Percentiles rank a stretch among this genome's conserved stretches.
Conservation (phyloP, 257 asterid species). For the Lycium ferocissimum region DNA sequence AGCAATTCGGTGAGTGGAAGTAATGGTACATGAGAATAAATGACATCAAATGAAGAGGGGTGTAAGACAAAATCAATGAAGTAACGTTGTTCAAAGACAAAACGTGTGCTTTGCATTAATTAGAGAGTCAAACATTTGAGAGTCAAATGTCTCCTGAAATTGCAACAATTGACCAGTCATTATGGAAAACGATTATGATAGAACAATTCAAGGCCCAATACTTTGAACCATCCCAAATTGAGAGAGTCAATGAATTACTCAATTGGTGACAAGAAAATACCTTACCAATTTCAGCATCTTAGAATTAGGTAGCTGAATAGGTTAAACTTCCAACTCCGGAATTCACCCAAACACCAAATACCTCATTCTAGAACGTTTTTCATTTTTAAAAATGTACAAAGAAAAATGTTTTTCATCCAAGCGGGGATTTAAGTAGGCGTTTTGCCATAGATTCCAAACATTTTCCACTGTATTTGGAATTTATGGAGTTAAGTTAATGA, state of each 20-base stretch:
- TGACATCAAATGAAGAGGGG: background rate
- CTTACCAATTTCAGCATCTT: background rate
- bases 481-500: too few species aligned
- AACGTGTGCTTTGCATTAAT: background rate
- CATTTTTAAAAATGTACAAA: background rate
- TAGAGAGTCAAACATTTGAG: background rate
- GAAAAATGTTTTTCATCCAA: slow-evolving; percentile 7
- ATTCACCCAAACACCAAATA: background rate
- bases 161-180: slow-evolving; percentile 27
- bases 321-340: background rate
- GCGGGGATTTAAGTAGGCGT: too few species aligned
- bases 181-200: background rate
- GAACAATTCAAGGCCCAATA: background rate
- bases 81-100: background rate
- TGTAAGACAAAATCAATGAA: too few species aligned
- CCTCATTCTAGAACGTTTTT: background rate
- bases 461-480: too few species aligned
- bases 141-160: slow-evolving; percentile 14
- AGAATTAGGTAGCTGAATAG: background rate
- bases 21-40: background rate
- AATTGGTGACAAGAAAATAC: background rate
- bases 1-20: background rate
- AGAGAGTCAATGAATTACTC: background rate
- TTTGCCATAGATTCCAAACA: too few species aligned
- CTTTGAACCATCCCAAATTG: background rate